These are phyloP conservation scores for Pichia occidentalis DNA, from an alignment of 805 yeast genomes.

Conservation along the genomic window DNA sequence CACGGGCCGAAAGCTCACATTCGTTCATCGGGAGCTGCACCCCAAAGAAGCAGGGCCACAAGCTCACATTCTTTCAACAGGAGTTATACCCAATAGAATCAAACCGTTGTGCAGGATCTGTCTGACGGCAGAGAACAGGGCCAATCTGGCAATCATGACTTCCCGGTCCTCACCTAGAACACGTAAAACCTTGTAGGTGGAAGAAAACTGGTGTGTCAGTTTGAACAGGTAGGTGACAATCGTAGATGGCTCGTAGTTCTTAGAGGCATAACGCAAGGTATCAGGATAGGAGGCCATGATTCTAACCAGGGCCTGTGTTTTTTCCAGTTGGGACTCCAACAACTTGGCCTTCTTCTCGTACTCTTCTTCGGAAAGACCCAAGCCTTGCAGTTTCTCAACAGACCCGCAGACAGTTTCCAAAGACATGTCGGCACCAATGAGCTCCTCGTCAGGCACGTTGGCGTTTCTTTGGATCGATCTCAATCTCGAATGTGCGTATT, in stretches of 20 bases:
- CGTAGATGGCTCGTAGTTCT: conserved; percentile 88
- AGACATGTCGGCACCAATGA: conserved; percentile 26
- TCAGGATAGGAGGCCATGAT: conserved; percentile 88
- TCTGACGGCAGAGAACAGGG: conserved; percentile 83
- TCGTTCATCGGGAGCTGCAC: too few relatives aligned
- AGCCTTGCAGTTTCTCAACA: conserved; percentile 20
- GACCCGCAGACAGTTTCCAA: conserved; percentile 28
- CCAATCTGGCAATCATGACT: conserved; percentile 84
- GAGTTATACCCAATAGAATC: conserved; percentile 84
- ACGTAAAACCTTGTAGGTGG: conserved; percentile 94
- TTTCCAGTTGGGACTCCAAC: conserved; percentile 25
- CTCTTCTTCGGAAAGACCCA: conserved; percentile 24
- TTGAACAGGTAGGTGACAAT: conserved; percentile 89
- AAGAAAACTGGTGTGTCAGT: conserved; percentile 87
- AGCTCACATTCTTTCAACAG: conserved; percentile 93
- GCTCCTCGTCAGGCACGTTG: conserved; percentile 33
- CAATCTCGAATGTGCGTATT: conserved; percentile 96
- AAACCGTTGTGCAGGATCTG: conserved; percentile 88
- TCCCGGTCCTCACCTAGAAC: conserved; percentile 92
- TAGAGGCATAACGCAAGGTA: conserved; percentile 70
- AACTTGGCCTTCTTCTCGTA: conserved; percentile 28
- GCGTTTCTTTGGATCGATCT: conserved; percentile 91
- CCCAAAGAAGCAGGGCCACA: too few relatives aligned
- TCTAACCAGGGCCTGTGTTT: conserved; percentile 55
- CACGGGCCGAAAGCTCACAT: too few relatives aligned